Conservation (phyloP, 352 stramenopile genomes). For the Aphanomyces invadans region DNA sequence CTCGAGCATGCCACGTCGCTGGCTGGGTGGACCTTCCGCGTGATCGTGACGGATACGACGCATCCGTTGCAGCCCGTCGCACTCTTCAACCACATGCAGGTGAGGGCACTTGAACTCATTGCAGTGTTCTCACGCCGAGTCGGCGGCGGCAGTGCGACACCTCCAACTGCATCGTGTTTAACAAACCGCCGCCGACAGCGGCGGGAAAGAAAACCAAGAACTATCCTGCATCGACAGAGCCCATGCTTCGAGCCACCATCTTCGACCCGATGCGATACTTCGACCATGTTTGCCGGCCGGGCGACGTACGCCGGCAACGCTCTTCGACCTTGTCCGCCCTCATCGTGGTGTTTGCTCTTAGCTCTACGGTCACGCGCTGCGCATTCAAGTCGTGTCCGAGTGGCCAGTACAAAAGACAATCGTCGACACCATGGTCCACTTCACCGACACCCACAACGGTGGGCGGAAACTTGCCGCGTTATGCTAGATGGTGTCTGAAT, state of each 20-base stretch:
- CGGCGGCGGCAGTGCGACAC: conserved; percentile 21
- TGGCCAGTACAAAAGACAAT: conserved; percentile 22
- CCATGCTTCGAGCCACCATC: neutral
- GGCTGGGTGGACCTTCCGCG: conserved; percentile 15
- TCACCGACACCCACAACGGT: neutral
- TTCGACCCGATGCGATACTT: conserved; percentile 23
- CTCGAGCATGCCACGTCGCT: conserved; percentile 22
- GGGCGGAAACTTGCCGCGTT: neutral
- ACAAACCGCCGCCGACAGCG: neutral
- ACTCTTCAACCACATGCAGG: conserved; percentile 11
- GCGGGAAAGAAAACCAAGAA: neutral
- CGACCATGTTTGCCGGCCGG: conserved; percentile 2
- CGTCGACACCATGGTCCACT: conserved; percentile 18
- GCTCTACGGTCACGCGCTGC: conserved; percentile 19
- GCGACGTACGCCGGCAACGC: neutral
- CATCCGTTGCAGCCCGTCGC: neutral
- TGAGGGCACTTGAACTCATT: too few species aligned
- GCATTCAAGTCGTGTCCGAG: conserved; percentile 24
- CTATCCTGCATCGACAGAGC: neutral
- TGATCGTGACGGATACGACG: conserved; percentile 17
- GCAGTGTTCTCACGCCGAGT: too few species aligned
- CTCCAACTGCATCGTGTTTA: conserved; percentile 20
- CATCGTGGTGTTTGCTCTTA: neutral
- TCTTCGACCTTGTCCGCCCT: neutral
- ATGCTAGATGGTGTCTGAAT: too few species aligned